Base-by-base conservation (phyloP, 2,329 filamentous ascomycete genomes). In the Alternaria ethzedia region DNA sequence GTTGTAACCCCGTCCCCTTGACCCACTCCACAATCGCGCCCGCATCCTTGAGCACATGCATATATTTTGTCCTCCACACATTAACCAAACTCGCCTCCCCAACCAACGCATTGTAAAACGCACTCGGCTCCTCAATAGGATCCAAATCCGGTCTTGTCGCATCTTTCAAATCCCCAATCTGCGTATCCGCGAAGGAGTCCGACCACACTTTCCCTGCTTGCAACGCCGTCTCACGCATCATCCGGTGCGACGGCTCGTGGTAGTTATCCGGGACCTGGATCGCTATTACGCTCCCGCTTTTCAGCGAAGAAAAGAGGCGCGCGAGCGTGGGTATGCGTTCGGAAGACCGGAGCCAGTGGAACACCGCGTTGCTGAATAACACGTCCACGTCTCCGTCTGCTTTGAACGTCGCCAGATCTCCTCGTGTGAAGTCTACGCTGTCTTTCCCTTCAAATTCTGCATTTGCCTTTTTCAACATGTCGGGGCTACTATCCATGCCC, bases 1-100 rank as follows among this genome's bases (percentile, higher is more conserved):
- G 87, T 67, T 82, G 80, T 67, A 89, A 71, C 0, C 86, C 87
- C 0, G 86, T 88, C 0, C 86, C 85, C 66, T 84, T 85, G 4
- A 89, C 84, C 87, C 87, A 89, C 72, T 88, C 86, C 6, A 89
- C 83, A 45, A 89, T 85, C 1, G 80, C 84, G 12, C 75, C 65
- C 20, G 85, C 85, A 21, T 79, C 81, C 3, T 81, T 78, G 60
- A 89, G 71, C 1, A 83, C 74, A 72, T 89, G 87, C 25, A 83
- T 77, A 65, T 89, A 89, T 44, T 76, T 72, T 1, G 85, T 86
- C 46, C 84, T 82, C 85, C 87, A 89, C 1, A 89, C 73, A 65
- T 87, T 79, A 3, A 89, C 79, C 3, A 83, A 30, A 9, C 9
- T 20, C 1, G 70, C 70, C n/a, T 55, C 2, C 17, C 82, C 82